Percentiles rank a stretch among this genome's conserved stretches.
These are phyloP conservation scores for Ilyonectria destructans DNA, from an alignment of 2,329 filamentous ascomycete species.

Conservation along the genomic window DNA sequence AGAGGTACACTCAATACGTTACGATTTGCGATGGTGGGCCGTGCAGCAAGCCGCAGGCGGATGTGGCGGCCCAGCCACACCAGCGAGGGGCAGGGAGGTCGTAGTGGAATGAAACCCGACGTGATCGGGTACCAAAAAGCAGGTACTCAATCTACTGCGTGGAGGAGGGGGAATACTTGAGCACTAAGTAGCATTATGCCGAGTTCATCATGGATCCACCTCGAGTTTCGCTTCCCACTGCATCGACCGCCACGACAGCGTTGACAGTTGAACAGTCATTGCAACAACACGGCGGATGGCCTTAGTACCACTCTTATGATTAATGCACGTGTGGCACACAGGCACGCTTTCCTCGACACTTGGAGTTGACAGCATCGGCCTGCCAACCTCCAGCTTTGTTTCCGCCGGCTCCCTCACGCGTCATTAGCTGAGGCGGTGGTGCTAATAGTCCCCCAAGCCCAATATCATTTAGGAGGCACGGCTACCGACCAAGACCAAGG, in stretches of 20 bases:
- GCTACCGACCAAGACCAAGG: slow-evolving; percentile 20
- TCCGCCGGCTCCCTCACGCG: slow-evolving; percentile 27
- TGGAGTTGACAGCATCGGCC: slow-evolving; percentile 5
- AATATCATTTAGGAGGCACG: slow-evolving; percentile 28
- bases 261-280: slow-evolving; percentile 33
- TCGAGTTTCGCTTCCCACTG: slow-evolving; percentile 40
- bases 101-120: slow-evolving; percentile 24
- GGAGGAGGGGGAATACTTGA: slow-evolving; percentile 10
- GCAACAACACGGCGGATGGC: slow-evolving; percentile 28
- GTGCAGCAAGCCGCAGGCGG: slow-evolving; percentile 15
- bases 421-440: slow-evolving; percentile 42
- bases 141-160: not conserved
- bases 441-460: slow-evolving; percentile 34
- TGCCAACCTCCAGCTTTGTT: slow-evolving; percentile 26
- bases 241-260: slow-evolving; percentile 40
- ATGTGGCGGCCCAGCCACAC: slow-evolving; percentile 12
- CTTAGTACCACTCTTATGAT: slow-evolving; percentile 24
- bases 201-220: slow-evolving; percentile 36
- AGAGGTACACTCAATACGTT: not conserved
- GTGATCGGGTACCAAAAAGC: slow-evolving; percentile 18
- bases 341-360: slow-evolving; percentile 9
- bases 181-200: slow-evolving; percentile 27
- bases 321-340: slow-evolving; percentile 30
- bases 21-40: slow-evolving; percentile 35
- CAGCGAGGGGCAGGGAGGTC: slow-evolving; percentile 12